Evolutionary conservation across 208 protist genomes (phyloP).

Genomic region (Trypanosoma mega): DNA sequence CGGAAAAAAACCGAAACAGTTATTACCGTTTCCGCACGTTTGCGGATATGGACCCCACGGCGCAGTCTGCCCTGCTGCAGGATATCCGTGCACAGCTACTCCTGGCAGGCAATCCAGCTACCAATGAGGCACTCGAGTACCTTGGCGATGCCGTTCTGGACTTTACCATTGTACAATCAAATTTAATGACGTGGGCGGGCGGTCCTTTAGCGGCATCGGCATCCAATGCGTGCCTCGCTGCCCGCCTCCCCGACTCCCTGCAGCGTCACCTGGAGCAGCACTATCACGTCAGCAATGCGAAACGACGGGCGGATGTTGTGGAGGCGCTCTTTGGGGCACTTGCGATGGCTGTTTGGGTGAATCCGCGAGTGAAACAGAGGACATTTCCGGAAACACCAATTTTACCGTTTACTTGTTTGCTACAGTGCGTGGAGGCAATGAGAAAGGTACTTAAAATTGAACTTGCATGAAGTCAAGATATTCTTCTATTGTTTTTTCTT

Average conservation of each 20-base stretch:
- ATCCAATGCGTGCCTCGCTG: slow-evolving; percentile 25
- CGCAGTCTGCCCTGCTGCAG: slow-evolving; percentile 2
- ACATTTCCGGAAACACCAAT: background rate
- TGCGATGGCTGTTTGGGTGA: slow-evolving; percentile 42
- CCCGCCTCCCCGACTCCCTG: slow-evolving; percentile 26
- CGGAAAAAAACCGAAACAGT: too few relatives aligned
- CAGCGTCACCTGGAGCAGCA: slow-evolving; percentile 24
- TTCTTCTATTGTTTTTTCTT: slow-evolving; percentile 17
- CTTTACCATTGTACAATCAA: slow-evolving; percentile 24
- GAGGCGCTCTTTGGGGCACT: slow-evolving; percentile 56
- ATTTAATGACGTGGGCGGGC: slow-evolving; percentile 23
- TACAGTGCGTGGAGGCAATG: slow-evolving; percentile 14
- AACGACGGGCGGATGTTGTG: slow-evolving; percentile 45
- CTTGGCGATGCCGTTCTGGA: slow-evolving; percentile 55
- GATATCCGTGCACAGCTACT: slow-evolving; percentile 29
- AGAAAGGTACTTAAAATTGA: slow-evolving; percentile 22
- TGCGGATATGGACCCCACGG: background rate
- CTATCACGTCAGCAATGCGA: slow-evolving; percentile 29
- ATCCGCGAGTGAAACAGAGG: slow-evolving; percentile 16
- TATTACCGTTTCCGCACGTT: background rate
- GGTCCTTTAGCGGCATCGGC: slow-evolving; percentile 24
- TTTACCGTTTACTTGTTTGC: slow-evolving; percentile 10
- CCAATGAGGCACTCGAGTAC: slow-evolving; percentile 41
- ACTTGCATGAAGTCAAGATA: background rate
- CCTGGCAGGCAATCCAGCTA: slow-evolving; percentile 22